Evolutionary conservation across 1,139 yeast genomes (phyloP), one percentile per base, ranked within the genome.

Genomic region (Candida labiduridarum): DNA sequence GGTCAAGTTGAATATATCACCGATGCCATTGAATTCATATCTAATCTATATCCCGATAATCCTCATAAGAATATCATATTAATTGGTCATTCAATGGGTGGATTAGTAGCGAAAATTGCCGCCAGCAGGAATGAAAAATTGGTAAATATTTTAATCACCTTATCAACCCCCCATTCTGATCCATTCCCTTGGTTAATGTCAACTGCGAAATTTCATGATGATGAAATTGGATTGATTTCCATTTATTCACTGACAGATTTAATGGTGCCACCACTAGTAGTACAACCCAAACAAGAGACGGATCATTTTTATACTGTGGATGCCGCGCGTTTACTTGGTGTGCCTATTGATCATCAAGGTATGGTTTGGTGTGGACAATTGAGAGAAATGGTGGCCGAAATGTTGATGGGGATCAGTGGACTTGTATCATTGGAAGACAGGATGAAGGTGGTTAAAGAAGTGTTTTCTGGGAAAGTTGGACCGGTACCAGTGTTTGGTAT

Each of bases 71-170:
- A 96, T 0, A 96, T 95, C 4, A 81, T 92, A 0, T 64, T 95
- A 0, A 63, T 95, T 4, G 97, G 91, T 1, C 99, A 95, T 69
- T 94, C 99, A 1, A 92, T 92, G 98, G 98, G 98, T 35, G 98
- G 98, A 3, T 82, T 92, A 15, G 97, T 92, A 1, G 87, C 96
- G 3, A 74, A 97, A 52, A 35, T 44, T 5, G 46, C 46, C 4
- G 46, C 46, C 10, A 7, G 41, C 1, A 44, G 84, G 88, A 0
- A 82, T 90, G 83, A 74, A 89, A 12, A 84, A 94, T 0, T 68
- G 1, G 82, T 95, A 15, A 90, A 90, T 60, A 87, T 97, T 0
- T 88, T 94, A 14, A 59, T 94, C 18, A 92, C 99, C 0, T 71
- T 95, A 49, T 88, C 98, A 0, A 84, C 98, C 0, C 99, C 99